phyloP scores from a whole-genome alignment of 2,329 filamentous ascomycete genomes.

The Fusarium pininemorale region DNA sequence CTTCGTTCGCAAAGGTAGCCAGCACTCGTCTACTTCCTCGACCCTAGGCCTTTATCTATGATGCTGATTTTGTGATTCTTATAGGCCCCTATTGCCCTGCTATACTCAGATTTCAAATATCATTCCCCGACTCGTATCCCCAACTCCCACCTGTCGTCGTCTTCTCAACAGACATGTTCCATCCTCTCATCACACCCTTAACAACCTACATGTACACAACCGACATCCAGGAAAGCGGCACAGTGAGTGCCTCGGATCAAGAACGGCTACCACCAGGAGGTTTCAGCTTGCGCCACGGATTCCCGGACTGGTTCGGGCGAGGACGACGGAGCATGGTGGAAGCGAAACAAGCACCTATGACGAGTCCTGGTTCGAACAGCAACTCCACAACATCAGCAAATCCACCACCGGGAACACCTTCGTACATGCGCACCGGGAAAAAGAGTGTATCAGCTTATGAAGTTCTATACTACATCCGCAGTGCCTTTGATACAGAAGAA shows the following conservation, averaged over 20 bases:
- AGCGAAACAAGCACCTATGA: conserved; percentile 52
- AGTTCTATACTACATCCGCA: conserved; percentile 82
- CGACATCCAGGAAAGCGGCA: conserved; percentile 76
- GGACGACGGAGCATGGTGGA: conserved; percentile 53
- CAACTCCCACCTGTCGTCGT: conserved; percentile 82
- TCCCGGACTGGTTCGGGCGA: conserved; percentile 87
- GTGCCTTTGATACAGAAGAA: conserved; percentile 79
- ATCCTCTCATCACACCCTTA: conserved; percentile 89
- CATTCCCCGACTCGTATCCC: conserved; percentile 85
- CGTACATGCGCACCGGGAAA: conserved; percentile 54
- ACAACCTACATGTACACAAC: conserved; percentile 96
- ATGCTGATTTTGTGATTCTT: neutral
- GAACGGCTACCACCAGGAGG: conserved; percentile 87
- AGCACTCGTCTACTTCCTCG: too few species aligned
- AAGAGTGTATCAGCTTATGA: conserved; percentile 67
- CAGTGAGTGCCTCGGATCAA: conserved; percentile 83
- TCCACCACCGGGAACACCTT: conserved; percentile 42
- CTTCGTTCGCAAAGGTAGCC: conserved; percentile 85
- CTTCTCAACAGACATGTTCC: conserved; percentile 93
- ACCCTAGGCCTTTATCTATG: neutral
- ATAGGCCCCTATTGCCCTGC: conserved; percentile 88
- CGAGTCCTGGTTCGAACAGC: conserved; percentile 36
- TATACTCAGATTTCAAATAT: conserved; percentile 88
- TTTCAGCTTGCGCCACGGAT: conserved; percentile 90
- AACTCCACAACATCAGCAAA: conserved; percentile 45